These are phyloP conservation scores for Tulasnella sp. DNA, from an alignment of 768 basidiomycete species.

Conservation along the genomic window DNA sequence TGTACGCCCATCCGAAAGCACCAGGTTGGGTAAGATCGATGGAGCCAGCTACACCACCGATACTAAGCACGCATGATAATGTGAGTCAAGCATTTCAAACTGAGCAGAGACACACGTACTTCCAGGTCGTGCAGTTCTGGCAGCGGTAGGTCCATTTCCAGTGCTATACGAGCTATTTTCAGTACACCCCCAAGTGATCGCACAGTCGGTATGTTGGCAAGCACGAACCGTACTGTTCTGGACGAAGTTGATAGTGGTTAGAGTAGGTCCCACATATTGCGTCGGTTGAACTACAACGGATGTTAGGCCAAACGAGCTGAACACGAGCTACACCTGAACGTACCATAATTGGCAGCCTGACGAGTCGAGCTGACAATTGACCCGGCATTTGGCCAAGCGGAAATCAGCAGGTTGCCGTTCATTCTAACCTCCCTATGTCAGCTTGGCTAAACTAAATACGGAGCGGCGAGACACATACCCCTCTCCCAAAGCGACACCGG, in stretches of 20 bases:
- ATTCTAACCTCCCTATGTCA: slow-evolving; percentile 26
- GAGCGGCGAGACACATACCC: neutral
- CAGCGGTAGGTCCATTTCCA: slow-evolving; percentile 61
- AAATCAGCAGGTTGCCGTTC: slow-evolving; percentile 43
- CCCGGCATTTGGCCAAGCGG: slow-evolving; percentile 47
- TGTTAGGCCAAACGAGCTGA: neutral
- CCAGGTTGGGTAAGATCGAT: neutral
- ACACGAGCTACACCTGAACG: slow-evolving; percentile 39
- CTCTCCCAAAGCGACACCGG: neutral
- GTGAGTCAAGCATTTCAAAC: neutral
- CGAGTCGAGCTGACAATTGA: slow-evolving; percentile 42
- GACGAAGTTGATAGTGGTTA: slow-evolving; percentile 38
- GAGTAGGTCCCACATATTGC: slow-evolving; percentile 37
- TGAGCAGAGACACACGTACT: slow-evolving; percentile 1
- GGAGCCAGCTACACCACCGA: neutral
- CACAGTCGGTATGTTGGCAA: too few relatives aligned
- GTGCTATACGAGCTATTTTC: slow-evolving; percentile 33
- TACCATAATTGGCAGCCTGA: slow-evolving; percentile 30
- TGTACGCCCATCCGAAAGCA: slow-evolving; percentile 31
- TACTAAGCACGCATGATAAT: neutral
- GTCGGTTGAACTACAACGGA: slow-evolving; percentile 28
- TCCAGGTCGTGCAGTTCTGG: slow-evolving; percentile 44
- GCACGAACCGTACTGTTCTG: slow-evolving; percentile 36
- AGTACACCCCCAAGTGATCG: too few relatives aligned
- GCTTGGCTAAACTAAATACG: neutral